A percentile compares a stretch with the other conserved stretches of the same genome.
These are phyloP conservation scores for Neurospora tetrasperma DNA, from an alignment of 495 filamentous ascomycete species.

Conservation along the genomic window DNA sequence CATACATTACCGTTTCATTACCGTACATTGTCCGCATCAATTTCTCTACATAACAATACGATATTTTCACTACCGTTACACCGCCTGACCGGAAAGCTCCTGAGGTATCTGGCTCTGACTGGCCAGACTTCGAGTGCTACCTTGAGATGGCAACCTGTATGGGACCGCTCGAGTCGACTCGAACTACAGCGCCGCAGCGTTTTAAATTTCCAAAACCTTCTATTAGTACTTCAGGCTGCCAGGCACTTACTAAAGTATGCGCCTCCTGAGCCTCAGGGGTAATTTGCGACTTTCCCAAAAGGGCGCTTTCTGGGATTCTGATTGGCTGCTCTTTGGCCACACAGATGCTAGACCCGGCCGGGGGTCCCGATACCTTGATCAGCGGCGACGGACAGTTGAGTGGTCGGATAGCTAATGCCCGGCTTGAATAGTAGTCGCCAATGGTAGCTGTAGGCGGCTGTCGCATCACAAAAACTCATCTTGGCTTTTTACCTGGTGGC, in stretches of 20 bases:
- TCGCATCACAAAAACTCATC: not conserved
- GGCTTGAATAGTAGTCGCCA: not conserved
- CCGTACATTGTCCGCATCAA: too few species aligned
- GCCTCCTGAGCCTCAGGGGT: not conserved
- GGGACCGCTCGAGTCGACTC: too few species aligned
- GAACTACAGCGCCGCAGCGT: too few species aligned
- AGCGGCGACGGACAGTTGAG: not conserved
- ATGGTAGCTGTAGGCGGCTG: not conserved
- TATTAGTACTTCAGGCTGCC: too few species aligned
- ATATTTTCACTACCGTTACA: too few species aligned
- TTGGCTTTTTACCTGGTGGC: not conserved
- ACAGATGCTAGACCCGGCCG: not conserved
- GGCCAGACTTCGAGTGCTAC: too few species aligned
- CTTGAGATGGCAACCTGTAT: too few species aligned
- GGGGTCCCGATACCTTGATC: not conserved
- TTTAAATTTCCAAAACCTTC: too few species aligned
- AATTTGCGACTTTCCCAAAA: not conserved
- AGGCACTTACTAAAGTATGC: not conserved
- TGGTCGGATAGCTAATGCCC: not conserved
- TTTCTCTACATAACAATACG: too few species aligned
- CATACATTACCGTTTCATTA: too few species aligned
- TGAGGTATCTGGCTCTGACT: too few species aligned
- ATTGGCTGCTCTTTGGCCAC: not conserved
- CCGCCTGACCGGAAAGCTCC: too few species aligned
- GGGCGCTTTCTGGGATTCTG: not conserved